Percentiles rank a stretch among this genome's conserved stretches.
These are phyloP conservation scores for Penicillium malachiteum DNA, from an alignment of 495 filamentous ascomycete species.

Conservation along the genomic window DNA sequence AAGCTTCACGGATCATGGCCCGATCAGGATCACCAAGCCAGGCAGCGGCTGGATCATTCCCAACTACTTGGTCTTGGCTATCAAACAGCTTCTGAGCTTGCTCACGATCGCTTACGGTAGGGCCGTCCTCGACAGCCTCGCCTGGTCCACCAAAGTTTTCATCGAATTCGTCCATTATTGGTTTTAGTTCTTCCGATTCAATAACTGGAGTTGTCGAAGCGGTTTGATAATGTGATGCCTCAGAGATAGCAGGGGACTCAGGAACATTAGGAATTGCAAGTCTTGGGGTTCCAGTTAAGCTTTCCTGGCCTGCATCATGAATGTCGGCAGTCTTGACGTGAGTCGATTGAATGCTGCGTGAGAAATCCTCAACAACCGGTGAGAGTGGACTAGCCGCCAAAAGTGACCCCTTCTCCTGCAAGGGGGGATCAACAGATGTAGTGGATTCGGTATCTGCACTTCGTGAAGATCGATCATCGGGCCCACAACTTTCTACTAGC, in stretches of 20 bases:
- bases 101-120: constrained; percentile 60
- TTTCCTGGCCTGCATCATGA: constrained; percentile 20
- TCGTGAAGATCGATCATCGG: constrained; percentile 36
- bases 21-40: constrained; percentile 81
- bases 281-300: constrained; percentile 23
- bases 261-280: constrained; percentile 17
- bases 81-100: constrained; percentile 80
- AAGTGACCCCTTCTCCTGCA: constrained; percentile 24
- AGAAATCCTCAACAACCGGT: constrained; percentile 33
- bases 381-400: constrained; percentile 23
- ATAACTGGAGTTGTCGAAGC: constrained; percentile 44
- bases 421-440: constrained; percentile 20
- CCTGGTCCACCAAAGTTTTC: constrained; percentile 21
- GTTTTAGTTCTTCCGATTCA: constrained; percentile 29
- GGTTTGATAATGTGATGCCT: constrained; percentile 49
- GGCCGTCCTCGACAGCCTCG: constrained; percentile 30
- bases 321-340: constrained; percentile 10
- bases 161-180: constrained; percentile 18
- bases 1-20: constrained; percentile 70
- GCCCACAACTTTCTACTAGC: constrained; percentile 52
- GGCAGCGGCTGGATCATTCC: constrained; percentile 74
- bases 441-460: constrained; percentile 17
- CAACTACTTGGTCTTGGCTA: constrained; percentile 77
- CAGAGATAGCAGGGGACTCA: constrained; percentile 39
- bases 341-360: constrained; percentile 22